Evolutionary conservation across 1,284 basidiomycete genomes (phyloP).

Genomic region (Phaffia rhodozyma): DNA sequence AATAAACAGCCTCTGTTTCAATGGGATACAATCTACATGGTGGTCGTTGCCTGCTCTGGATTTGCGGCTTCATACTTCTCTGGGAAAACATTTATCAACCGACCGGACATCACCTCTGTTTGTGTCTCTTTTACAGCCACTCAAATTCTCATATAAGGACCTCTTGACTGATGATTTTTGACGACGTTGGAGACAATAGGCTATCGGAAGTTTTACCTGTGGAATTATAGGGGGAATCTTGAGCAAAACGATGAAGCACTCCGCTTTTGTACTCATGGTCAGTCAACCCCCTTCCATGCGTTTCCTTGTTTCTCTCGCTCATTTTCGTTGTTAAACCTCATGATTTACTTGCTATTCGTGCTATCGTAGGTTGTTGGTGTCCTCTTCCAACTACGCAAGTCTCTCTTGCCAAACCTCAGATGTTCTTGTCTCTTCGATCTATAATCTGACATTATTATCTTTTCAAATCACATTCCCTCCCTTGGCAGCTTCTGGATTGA

Average conservation of each 20-base stretch:
- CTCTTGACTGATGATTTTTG: conserved; percentile 18
- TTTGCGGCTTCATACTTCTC: conserved; percentile 44
- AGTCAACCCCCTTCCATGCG: not conserved
- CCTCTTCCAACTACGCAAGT: conserved; percentile 59
- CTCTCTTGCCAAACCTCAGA: too few species aligned
- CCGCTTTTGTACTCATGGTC: conserved; percentile 62
- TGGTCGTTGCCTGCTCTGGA: not conserved
- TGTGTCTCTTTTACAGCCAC: conserved; percentile 40
- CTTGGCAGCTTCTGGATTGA: conserved; percentile 52
- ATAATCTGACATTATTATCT: too few species aligned
- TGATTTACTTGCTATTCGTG: not conserved
- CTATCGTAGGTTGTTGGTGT: conserved; percentile 57
- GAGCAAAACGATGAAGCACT: conserved; percentile 66
- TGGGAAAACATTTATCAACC: conserved; percentile 50
- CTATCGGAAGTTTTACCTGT: conserved; percentile 59
- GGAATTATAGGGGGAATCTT: conserved; percentile 73
- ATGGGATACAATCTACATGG: conserved; percentile 19
- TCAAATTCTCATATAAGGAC: not conserved
- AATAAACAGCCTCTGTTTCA: conserved; percentile 22
- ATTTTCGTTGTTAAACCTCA: not conserved
- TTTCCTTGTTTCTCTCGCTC: not conserved
- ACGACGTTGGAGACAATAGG: too few species aligned
- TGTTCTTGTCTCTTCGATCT: too few species aligned
- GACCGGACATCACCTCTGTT: conserved; percentile 61
- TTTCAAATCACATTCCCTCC: too few species aligned